Evolutionary conservation across 1,284 basidiomycete species (phyloP), one percentile per base, ranked within the genome.

Genomic region (Apiotrichum porosum): DNA sequence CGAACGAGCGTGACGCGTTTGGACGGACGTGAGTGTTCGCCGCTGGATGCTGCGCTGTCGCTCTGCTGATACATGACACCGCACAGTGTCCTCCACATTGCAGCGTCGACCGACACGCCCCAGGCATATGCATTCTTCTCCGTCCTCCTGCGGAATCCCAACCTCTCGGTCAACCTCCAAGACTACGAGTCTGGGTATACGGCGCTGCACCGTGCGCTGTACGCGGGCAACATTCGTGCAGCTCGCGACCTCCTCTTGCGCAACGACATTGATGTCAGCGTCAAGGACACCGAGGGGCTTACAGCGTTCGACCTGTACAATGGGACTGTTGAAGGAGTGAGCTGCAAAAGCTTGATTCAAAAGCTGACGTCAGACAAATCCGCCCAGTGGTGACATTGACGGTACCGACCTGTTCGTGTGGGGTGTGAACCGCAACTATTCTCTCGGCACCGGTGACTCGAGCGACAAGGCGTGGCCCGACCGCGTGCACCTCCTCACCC

Each of bases 281-380:
- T 90, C 48, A 92, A 90, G 69, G 95, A 98, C 64, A 68, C 77
- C 31, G 94, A 97, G 63, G 94, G 92, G 1, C 85, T 95, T 68
- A 91, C 89, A 0, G 83, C 92, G 0, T 93, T 93, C 57, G 94
- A 98, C 64, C 75, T 98, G 22, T 97, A 92, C 75, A 97, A 97
- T 64, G 84, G 85, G 4, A 94, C 90, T 0, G 77, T 95, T 26
- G 80, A 83, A 51, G 84, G 81, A 0, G 67, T 69, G 51, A 59
- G 69, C 58, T 8, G 35, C 13, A n/a, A n/a, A 28, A 28, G 21
- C 2, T 15, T 23, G 30, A 17, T 28, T 41, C 13, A 83, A n/a
- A n/a, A n/a, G n/a, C 82, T 1, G 19, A 24, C 19, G 8, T 4
- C 80, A 83, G 63, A 88, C 88, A 4, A 75, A 75, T 34, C 66